Evolutionary conservation across 2,329 filamentous ascomycete genomes (phyloP).

Genomic region (Pseudocercospora eumusae): DNA sequence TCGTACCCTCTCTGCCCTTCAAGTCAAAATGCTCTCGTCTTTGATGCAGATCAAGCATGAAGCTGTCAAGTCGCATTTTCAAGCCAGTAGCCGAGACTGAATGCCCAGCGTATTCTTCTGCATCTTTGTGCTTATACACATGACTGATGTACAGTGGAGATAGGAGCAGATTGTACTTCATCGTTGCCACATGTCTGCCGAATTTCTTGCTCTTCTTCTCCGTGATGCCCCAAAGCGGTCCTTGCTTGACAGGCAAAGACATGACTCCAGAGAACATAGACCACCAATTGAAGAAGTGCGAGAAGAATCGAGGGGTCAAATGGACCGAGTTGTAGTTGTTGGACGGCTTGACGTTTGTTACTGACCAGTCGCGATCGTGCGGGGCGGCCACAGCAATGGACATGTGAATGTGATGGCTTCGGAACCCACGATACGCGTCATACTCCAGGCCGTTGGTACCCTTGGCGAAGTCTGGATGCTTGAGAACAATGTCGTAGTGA

Average conservation of each 20-base stretch:
- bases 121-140: conserved; percentile 97
- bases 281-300: conserved; percentile 98
- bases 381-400: conserved; percentile 90
- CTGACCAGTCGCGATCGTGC: conserved; percentile 80
- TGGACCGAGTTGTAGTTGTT: conserved; percentile 96
- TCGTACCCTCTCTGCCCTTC: conserved; percentile 65
- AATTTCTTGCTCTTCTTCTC: conserved; percentile 99
- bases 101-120: conserved; percentile 76
- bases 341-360: conserved; percentile 72
- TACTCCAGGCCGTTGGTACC: conserved; percentile 60
- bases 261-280: conserved; percentile 92
- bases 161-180: conserved; percentile 93
- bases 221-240: conserved; percentile 82
- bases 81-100: conserved; percentile 90
- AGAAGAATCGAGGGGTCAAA: conserved; percentile 92
- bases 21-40: conserved; percentile 87
- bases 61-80: conserved; percentile 92
- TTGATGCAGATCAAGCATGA: conserved; percentile 95
- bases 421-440: conserved; percentile 94
- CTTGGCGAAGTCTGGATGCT: conserved; percentile 73
- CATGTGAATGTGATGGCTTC: conserved; percentile 94
- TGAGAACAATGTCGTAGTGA: conserved; percentile 88
- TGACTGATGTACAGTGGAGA: conserved; percentile 94
- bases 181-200: conserved; percentile 91
- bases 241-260: conserved; percentile 92